A percentile compares a stretch with the other conserved stretches of the same genome.
Evolutionary conservation across 129 eudicot species (phyloP).

Genomic region (Solidago caesia): DNA sequence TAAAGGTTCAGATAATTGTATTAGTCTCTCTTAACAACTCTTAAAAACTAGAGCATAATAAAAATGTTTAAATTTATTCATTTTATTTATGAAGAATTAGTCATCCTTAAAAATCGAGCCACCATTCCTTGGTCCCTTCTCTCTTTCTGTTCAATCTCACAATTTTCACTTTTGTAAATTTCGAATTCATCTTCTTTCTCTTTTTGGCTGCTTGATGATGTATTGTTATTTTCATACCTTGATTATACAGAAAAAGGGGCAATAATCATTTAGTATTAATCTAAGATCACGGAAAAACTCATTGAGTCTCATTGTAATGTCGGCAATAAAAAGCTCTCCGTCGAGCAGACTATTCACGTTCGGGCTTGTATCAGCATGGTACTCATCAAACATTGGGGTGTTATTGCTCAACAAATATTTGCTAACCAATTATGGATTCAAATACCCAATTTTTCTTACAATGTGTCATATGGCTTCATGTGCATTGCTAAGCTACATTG

Average conservation of each 20-base stretch:
- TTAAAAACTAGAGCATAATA: no score
- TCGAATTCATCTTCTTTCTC: neutral
- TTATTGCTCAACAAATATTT: conserved; percentile 68
- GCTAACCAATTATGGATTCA: conserved; percentile 67
- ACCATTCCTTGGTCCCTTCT: neutral
- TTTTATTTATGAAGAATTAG: neutral
- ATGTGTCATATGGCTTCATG: conserved; percentile 87
- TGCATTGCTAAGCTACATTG: conserved; percentile 66
- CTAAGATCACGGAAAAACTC: neutral
- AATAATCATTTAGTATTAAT: neutral
- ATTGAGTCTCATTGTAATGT: conserved; percentile 27
- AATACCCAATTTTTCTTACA: conserved; percentile 71
- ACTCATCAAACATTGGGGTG: conserved; percentile 77
- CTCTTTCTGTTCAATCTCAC: conserved; percentile 2
- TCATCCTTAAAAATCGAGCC: conserved; percentile 37
- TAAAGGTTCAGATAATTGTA: no score
- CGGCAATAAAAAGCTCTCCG: conserved; percentile 37
- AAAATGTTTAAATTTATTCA: no score
- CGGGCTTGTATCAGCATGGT: conserved; percentile 66
- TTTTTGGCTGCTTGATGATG: conserved; percentile 2
- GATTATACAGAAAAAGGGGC: conserved; percentile 1
- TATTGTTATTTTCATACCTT: neutral
- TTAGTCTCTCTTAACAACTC: no score
- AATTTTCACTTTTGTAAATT: conserved; percentile 5
- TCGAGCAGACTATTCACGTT: conserved; percentile 48